Conservation (phyloP, 768 basidiomycete genomes). For the Paxillus ammoniavirescens region DNA sequence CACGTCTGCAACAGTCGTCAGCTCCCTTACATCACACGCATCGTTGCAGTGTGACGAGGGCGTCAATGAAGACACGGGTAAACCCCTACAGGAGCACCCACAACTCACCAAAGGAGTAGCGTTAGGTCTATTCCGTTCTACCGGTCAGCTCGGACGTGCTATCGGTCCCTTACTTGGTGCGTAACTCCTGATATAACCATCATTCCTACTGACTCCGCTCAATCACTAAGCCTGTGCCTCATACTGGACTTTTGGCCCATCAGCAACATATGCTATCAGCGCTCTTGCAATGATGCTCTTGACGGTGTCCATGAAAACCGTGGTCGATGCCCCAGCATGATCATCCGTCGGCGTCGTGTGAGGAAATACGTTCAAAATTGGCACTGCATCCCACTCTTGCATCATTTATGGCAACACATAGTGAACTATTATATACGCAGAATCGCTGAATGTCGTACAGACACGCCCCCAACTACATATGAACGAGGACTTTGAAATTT, state of each 20-base stretch:
- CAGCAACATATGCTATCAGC: constrained; percentile 66
- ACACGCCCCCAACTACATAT: too few species aligned
- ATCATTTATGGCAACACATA: too few species aligned
- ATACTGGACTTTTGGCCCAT: constrained; percentile 88
- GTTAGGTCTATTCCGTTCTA: constrained; percentile 81
- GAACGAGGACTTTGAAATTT: too few species aligned
- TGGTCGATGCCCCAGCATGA: constrained; percentile 27
- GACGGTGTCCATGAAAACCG: constrained; percentile 53
- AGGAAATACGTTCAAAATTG: background rate
- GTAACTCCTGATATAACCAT: constrained; percentile 20
- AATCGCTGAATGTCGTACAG: too few species aligned
- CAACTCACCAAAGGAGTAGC: constrained; percentile 82
- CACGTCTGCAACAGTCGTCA: constrained; percentile 95
- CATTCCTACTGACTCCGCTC: constrained; percentile 10
- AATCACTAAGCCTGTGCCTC: constrained; percentile 66
- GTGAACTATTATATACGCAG: too few species aligned
- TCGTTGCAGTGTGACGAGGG: constrained; percentile 87
- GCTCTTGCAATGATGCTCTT: constrained; percentile 66
- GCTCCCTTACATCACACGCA: constrained; percentile 86
- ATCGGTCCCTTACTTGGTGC: constrained; percentile 87
- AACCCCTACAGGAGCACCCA: constrained; percentile 54
- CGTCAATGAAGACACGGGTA: constrained; percentile 55
- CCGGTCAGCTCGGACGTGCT: constrained; percentile 94
- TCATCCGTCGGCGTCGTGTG: background rate
- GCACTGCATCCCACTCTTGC: too few species aligned